Conservation (phyloP, 345 rosid species). For the Cardiospermum halicacabum region DNA sequence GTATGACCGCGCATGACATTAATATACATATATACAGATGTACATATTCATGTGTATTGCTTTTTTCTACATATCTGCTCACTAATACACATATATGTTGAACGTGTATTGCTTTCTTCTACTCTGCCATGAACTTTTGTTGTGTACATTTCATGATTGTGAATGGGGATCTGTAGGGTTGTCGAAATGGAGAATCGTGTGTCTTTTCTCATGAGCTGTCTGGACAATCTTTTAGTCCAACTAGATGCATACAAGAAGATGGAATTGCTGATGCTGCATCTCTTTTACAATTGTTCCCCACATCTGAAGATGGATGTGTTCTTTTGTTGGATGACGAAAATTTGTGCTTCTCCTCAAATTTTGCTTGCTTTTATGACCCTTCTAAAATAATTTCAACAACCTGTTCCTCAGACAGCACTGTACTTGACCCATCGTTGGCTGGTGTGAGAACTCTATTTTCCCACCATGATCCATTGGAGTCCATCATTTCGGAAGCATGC, state of each 20-base stretch:
- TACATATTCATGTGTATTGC: no score
- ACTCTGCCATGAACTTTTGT: background rate
- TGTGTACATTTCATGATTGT: slow-evolving; percentile 16
- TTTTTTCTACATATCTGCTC: no score
- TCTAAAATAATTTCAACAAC: slow-evolving; percentile 57
- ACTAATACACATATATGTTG: no score
- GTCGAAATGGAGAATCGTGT: slow-evolving; percentile 74
- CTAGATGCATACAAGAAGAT: slow-evolving; percentile 54
- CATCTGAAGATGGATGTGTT: slow-evolving; percentile 40
- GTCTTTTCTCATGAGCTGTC: slow-evolving; percentile 54
- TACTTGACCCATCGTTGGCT: slow-evolving; percentile 33
- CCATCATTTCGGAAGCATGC: slow-evolving; percentile 46
- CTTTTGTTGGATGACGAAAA: slow-evolving; percentile 69
- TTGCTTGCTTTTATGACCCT: slow-evolving; percentile 51
- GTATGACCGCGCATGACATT: no score
- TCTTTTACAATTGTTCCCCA: slow-evolving; percentile 49
- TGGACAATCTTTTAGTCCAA: slow-evolving; percentile 18
- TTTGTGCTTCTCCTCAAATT: slow-evolving; percentile 54
- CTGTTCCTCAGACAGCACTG: slow-evolving; percentile 37
- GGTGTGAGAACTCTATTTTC: slow-evolving; percentile 63
- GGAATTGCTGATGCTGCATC: slow-evolving; percentile 35
- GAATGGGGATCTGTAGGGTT: slow-evolving; percentile 55
- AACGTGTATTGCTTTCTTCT: background rate
- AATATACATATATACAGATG: no score
- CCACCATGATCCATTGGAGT: slow-evolving; percentile 54